Base-by-base conservation (phyloP, 768 basidiomycete genomes). In the Hygrocybe punicea region DNA sequence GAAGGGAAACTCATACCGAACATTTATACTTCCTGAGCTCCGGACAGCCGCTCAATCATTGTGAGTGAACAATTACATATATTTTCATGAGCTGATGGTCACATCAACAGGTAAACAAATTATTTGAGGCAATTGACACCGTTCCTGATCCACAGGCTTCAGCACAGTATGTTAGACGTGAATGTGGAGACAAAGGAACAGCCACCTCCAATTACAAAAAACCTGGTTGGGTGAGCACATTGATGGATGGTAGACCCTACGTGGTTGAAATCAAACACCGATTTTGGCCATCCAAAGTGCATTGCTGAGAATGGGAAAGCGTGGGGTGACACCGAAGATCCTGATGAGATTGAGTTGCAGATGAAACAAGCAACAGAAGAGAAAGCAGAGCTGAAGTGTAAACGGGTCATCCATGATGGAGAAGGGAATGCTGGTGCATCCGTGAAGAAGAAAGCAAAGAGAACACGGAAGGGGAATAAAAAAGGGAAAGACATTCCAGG, bases 231-330 rank as follows among this genome's bases (percentile, higher is more conserved):
- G 14, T n/a, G 56, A 17, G 63, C 55, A 13, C 55, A 53, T 7
- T 48, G 51, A 6, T 69, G 66, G 64, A 69, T 67, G 67, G 51
- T 69, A 17, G 33, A 57, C 24, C 19, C 39, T 1, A 60, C 48
- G 9, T 67, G 62, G 63, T 57, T 65, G 9, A 48, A 23, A 2
- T 37, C 58, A 13, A 61, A 68, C 44, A 14, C 39, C 23, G 35
- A 53, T 16, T 65, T 39, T n/a, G 57, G 62, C 44, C 16, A 16
- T 3, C 37, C 55, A 36, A 50, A n/a, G n/a, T 10, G 16, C 2
- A 57, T 66, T 47, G 57, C 49, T 7, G 55, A 59, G 10, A 66
- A 45, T 58, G 65, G 64, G 3, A 50, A 19, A 29, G 50, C 53
- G 33, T 63, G 60, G 65, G 59, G 62, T 42, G 63, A 64, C 23